Percentiles rank a stretch among this genome's conserved stretches.
Conservation (phyloP, 192 early-diverging fungal species). For the Coemansia sp. region DNA sequence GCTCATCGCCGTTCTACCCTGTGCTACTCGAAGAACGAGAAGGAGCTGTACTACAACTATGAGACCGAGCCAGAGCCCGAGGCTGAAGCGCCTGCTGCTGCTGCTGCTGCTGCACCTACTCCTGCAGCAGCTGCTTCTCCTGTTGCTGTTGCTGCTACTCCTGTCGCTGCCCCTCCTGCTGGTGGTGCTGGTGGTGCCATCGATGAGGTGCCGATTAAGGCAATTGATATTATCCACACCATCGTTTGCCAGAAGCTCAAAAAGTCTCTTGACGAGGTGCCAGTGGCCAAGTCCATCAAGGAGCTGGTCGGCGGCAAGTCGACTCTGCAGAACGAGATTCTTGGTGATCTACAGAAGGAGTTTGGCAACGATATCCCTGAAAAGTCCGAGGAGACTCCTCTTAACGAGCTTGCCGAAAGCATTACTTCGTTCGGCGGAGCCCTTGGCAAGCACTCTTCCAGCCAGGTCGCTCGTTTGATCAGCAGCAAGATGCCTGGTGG, state of each 20-base stretch:
- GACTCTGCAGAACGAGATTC: conserved; percentile 92
- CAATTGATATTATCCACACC: conserved; percentile 78
- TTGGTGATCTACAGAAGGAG: conserved; percentile 89
- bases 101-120: conserved; percentile 45
- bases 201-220: conserved; percentile 79
- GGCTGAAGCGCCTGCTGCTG: conserved; percentile 56
- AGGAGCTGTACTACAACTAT: conserved; percentile 93
- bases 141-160: conserved; percentile 59
- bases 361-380: conserved; percentile 82
- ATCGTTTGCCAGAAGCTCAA: conserved; percentile 93
- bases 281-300: conserved; percentile 67
- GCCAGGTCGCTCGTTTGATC: conserved; percentile 76
- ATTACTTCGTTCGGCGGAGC: conserved; percentile 64
- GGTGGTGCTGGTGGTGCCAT: conserved; percentile 56
- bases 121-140: conserved; percentile 58
- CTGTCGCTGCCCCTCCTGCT: conserved; percentile 59
- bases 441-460: conserved; percentile 78
- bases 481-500: conserved; percentile 89
- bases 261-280: conserved; percentile 82
- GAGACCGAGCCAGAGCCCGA: conserved; percentile 69
- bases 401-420: conserved; percentile 76
- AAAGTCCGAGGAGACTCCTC: conserved; percentile 86
- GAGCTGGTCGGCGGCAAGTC: conserved; percentile 96
- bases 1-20: conserved; percentile 87
- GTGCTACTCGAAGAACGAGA: conserved; percentile 85